Base-by-base conservation (phyloP, 2,329 filamentous ascomycete species). In the Sporothrix pseudoabietina region DNA sequence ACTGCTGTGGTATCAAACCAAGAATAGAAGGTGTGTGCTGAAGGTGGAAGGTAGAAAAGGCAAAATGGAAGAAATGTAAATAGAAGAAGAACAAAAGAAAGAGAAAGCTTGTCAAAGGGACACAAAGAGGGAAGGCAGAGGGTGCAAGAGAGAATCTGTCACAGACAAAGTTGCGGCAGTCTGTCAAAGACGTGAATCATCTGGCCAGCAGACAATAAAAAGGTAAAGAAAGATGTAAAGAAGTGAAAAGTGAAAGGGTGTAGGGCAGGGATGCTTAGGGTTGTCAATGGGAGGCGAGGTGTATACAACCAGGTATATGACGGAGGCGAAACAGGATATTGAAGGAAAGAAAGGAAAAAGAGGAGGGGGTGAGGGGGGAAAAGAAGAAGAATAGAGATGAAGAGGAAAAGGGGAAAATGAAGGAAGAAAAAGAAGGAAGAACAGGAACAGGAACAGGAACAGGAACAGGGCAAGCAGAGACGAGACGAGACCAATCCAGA, bases 181-280 rank as follows among this genome's bases (percentile, higher is more conserved):
- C 44, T 49, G 52, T 26, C 19, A 26, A 52, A 70, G 30, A 65
- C 63, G 59, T 66, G 71, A 72, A 66, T 66, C 59, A 71, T 32
- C 61, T 55, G 70, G 39, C 71, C 59, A 47, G 71, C 59, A 55
- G 49, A 65, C 49, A 70, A 70, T 44, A 47, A n/a, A 57, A n/a
- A 70, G 6, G 32, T 6, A 19, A 22, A 19, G 22, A 12, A 8
- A 35, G 35, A 35, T 35, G 8, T 5, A 32, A 55, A 41, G 32
- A 55, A 49, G 49, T 55, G 32, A 10, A 22, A 55, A 49, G 49
- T 55, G 32, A 19, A 22, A 55, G 26, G 47, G 66, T 68, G 41
- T 52, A 32, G 32, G 30, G 47, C 30, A 30, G 16, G 47, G 49
- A 35, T 35, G 3, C 1, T 35, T 30, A 3, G 32, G 54, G 66